A percentile compares a stretch with the other conserved stretches of the same genome.
These are phyloP conservation scores for Pyrenochaeta sp. DNA, from an alignment of 2,329 filamentous ascomycete genomes.

Conservation along the genomic window DNA sequence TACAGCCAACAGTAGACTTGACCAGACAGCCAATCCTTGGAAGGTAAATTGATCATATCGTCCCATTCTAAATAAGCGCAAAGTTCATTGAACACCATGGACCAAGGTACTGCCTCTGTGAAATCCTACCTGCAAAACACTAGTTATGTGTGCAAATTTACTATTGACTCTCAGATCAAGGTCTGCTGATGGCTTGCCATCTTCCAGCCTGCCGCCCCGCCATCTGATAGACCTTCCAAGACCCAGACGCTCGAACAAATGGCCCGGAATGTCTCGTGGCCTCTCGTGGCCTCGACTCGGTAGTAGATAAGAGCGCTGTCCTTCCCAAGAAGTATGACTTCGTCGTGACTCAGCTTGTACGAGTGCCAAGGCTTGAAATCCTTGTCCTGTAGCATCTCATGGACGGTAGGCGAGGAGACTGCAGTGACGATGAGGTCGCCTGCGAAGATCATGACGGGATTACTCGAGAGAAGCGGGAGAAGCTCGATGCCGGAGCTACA, in stretches of 20 bases:
- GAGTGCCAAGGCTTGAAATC: conserved; percentile 34
- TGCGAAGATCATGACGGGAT: conserved; percentile 53
- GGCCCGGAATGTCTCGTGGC: conserved; percentile 25
- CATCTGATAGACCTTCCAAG: conserved; percentile 19
- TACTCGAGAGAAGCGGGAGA: conserved; percentile 42
- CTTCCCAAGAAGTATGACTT: conserved; percentile 33
- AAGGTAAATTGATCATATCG: too few species aligned
- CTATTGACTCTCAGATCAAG: conserved; percentile 24
- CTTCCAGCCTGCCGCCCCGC: conserved; percentile 29
- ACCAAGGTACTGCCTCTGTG: background rate
- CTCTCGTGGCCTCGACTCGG: conserved; percentile 30
- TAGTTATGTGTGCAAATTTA: too few species aligned
- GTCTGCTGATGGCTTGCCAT: conserved; percentile 43
- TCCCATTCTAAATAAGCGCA: too few species aligned
- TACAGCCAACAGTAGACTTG: too few species aligned
- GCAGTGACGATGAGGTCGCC: conserved; percentile 46
- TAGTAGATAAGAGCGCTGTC: conserved; percentile 37
- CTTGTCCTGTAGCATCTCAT: conserved; percentile 27
- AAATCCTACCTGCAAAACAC: background rate
- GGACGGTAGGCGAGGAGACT: conserved; percentile 36
- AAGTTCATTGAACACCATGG: background rate
- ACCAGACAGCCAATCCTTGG: too few species aligned
- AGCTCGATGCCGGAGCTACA: conserved; percentile 44
- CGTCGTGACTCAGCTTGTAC: conserved; percentile 38
- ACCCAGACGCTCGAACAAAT: conserved; percentile 41